Percentiles rank a stretch among this genome's conserved stretches.
Evolutionary conservation across 805 yeast genomes (phyloP).

Genomic region (Candida ficus): DNA sequence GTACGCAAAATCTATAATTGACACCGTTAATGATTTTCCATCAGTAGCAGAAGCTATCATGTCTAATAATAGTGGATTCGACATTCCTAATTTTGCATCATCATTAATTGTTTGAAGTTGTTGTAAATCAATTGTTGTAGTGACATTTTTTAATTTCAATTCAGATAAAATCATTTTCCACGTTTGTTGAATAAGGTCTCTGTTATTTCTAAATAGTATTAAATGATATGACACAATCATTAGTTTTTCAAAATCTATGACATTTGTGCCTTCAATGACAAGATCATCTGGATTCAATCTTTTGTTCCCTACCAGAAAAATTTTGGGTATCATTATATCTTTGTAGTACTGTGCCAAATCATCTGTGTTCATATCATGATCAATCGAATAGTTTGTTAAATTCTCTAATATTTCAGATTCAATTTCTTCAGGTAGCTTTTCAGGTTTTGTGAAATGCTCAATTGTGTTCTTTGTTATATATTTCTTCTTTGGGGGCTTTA

Average conservation of each 20-base stretch:
- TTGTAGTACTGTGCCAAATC: conserved; percentile 28
- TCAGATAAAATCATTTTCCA: conserved; percentile 35
- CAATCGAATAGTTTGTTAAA: conserved; percentile 36
- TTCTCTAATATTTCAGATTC: conserved; percentile 42
- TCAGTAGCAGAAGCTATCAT: conserved; percentile 41
- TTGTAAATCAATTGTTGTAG: conserved; percentile 28
- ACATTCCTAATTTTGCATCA: conserved; percentile 28
- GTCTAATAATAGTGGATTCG: conserved; percentile 32
- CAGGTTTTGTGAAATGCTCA: conserved; percentile 27
- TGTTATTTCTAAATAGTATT: conserved; percentile 35
- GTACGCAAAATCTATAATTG: conserved; percentile 42
- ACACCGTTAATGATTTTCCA: conserved; percentile 31
- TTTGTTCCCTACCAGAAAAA: conserved; percentile 26
- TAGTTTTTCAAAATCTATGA: conserved; percentile 45
- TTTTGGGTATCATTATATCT: conserved; percentile 28
- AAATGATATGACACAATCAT: conserved; percentile 36
- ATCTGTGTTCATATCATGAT: conserved; percentile 33
- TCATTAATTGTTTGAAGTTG: conserved; percentile 33
- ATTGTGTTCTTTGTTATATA: conserved; percentile 19
- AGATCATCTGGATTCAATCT: conserved; percentile 22
- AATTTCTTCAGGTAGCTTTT: conserved; percentile 34
- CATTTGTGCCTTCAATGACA: conserved; percentile 34
- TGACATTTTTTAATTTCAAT: conserved; percentile 15
- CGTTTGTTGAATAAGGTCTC: conserved; percentile 29
- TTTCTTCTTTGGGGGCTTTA: conserved; percentile 13